Conservation (phyloP, 805 yeast species). For the Isabelozyma heimii region DNA sequence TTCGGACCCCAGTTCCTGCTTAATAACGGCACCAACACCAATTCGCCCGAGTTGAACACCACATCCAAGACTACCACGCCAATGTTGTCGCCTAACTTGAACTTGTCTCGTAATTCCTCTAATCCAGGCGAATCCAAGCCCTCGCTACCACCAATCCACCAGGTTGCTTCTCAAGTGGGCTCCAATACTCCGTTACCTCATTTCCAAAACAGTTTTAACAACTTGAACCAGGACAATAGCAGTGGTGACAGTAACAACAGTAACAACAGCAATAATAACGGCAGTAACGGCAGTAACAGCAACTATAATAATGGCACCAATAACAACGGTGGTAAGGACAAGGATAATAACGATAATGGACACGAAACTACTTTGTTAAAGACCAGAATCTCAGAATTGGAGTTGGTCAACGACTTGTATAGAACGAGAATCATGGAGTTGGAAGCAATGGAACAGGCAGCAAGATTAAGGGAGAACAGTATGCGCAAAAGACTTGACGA, state of each 20-base stretch:
- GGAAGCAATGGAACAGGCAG: constrained; percentile 64
- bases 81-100: constrained; percentile 22
- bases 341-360: constrained; percentile 3
- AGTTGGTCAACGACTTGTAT: constrained; percentile 85
- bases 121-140: constrained; percentile 11
- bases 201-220: constrained; percentile 14
- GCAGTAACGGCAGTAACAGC: constrained; percentile 6
- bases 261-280: constrained; percentile 4
- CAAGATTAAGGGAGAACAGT: constrained; percentile 47
- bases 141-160: constrained; percentile 24
- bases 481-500: constrained; percentile 51
- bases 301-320: constrained; percentile 8
- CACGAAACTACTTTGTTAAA: constrained; percentile 46
- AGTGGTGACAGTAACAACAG: constrained; percentile 2
- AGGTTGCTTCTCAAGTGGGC: constrained; percentile 12
- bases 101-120: constrained; percentile 18
- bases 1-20: constrained; percentile 45
- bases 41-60: constrained; percentile 1
- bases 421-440: constrained; percentile 79
- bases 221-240: not conserved
- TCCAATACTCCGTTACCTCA: constrained; percentile 24
- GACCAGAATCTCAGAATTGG: constrained; percentile 83
- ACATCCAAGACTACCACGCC: constrained; percentile 7
- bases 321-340: constrained; percentile 9
- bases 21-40: constrained; percentile 6